Evolutionary conservation across 1,284 basidiomycete genomes (phyloP).

Genomic region (Heterobasidion parviporum): DNA sequence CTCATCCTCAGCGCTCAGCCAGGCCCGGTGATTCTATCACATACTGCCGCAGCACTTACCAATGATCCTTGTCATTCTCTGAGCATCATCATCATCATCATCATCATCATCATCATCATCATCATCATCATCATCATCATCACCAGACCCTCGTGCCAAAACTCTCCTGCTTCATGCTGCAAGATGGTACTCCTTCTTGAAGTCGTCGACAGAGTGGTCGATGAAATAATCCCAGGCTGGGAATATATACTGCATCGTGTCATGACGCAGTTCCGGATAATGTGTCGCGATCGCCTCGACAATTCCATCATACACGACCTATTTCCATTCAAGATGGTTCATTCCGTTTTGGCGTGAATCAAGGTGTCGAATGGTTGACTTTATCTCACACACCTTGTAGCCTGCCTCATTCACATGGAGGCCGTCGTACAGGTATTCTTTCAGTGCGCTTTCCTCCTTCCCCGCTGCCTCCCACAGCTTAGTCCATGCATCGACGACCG

Average conservation of each 20-base stretch:
- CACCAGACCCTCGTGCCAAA: not conserved
- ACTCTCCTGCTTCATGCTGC: too few species aligned
- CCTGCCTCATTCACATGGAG: constrained; percentile 70
- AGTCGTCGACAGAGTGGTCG: constrained; percentile 9
- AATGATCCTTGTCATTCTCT: not conserved
- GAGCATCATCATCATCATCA: not conserved
- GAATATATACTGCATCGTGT: constrained; percentile 47
- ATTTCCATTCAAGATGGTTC: not conserved
- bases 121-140: not conserved
- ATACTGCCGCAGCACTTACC: too few species aligned
- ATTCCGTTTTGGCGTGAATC: not conserved
- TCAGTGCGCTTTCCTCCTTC: constrained; percentile 40
- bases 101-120: too few species aligned
- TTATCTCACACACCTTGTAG: constrained; percentile 48
- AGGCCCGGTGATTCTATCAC: too few species aligned
- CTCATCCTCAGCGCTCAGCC: too few species aligned
- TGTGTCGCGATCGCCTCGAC: constrained; percentile 45
- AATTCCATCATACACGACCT: constrained; percentile 64
- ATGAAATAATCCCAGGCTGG: constrained; percentile 30
- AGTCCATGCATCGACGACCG: constrained; percentile 66
- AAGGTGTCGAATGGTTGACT: not conserved
- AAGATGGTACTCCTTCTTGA: constrained; percentile 1
- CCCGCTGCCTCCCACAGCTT: constrained; percentile 60
- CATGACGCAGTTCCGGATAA: constrained; percentile 65
- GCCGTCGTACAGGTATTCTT: constrained; percentile 56